Evolutionary conservation across 2,329 filamentous ascomycete genomes (phyloP).

Genomic region (Colletotrichum lentis): DNA sequence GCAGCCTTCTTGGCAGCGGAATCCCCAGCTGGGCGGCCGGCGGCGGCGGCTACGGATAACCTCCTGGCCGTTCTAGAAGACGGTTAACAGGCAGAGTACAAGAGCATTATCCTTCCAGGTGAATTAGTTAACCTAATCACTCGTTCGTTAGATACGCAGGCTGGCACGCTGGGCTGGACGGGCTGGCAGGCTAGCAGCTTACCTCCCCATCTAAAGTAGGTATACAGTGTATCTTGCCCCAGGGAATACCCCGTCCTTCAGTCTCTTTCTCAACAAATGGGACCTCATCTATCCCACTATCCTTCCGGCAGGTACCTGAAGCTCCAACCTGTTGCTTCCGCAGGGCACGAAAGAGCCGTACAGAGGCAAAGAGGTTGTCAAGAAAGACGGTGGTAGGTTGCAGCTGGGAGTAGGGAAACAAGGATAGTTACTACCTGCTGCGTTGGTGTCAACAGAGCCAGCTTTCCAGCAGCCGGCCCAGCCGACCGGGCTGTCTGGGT

Average conservation of each 20-base stretch:
- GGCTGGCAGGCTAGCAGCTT: background rate
- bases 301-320: background rate
- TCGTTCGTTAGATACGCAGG: too few species aligned
- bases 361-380: background rate
- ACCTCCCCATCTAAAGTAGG: background rate
- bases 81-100: too few species aligned
- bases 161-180: too few species aligned
- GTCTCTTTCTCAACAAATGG: background rate
- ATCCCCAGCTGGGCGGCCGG: too few species aligned
- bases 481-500: background rate
- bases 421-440: background rate
- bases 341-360: background rate
- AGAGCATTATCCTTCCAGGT: too few species aligned
- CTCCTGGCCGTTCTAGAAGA: too few species aligned
- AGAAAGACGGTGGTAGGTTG: background rate
- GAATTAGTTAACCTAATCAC: too few species aligned
- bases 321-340: background rate
- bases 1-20: too few species aligned
- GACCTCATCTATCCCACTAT: background rate
- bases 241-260: background rate
- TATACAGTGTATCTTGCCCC: background rate
- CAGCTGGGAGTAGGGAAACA: background rate
- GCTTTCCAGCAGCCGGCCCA: background rate
- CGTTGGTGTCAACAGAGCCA: slow-evolving; percentile 3
- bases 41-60: too few species aligned